Conservation (phyloP, 306 rosid genomes). For the Prunus fruticosa region DNA sequence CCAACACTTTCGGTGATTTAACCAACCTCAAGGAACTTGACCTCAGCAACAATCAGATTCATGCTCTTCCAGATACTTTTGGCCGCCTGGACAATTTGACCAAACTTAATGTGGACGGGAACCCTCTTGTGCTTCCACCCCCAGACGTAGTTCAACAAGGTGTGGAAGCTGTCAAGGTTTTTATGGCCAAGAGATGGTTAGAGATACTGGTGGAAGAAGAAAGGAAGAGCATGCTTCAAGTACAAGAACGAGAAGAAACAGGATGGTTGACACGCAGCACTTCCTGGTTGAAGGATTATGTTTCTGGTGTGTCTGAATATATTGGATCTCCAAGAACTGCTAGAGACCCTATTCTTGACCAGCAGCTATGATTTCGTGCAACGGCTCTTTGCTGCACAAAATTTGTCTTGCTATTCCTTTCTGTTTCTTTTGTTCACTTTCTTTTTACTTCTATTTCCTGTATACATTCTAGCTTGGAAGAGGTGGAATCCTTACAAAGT, state of each 20-base stretch:
- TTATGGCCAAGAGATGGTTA: conserved; percentile 80
- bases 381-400: not conserved
- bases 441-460: not conserved
- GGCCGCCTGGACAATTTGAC: conserved; percentile 77
- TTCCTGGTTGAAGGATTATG: conserved; percentile 73
- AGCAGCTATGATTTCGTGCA: conserved; percentile 56
- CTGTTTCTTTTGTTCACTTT: conserved; percentile 5
- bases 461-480: conserved; percentile 1
- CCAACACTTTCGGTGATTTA: conserved; percentile 81
- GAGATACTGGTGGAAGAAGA: conserved; percentile 80
- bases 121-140: conserved; percentile 85
- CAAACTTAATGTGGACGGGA: conserved; percentile 87
- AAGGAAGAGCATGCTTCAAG: conserved; percentile 48
- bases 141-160: conserved; percentile 60
- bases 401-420: not conserved
- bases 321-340: conserved; percentile 65
- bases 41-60: conserved; percentile 93
- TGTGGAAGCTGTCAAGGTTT: conserved; percentile 62
- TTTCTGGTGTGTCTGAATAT: conserved; percentile 46
- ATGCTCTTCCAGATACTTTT: conserved; percentile 76
- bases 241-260: conserved; percentile 43
- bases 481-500: conserved; percentile 1
- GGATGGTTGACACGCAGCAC: conserved; percentile 90
- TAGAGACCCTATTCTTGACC: conserved; percentile 67
- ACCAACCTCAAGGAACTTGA: conserved; percentile 81